Base-by-base conservation (phyloP, 257 asterid species). In the Linaria vulgaris region DNA sequence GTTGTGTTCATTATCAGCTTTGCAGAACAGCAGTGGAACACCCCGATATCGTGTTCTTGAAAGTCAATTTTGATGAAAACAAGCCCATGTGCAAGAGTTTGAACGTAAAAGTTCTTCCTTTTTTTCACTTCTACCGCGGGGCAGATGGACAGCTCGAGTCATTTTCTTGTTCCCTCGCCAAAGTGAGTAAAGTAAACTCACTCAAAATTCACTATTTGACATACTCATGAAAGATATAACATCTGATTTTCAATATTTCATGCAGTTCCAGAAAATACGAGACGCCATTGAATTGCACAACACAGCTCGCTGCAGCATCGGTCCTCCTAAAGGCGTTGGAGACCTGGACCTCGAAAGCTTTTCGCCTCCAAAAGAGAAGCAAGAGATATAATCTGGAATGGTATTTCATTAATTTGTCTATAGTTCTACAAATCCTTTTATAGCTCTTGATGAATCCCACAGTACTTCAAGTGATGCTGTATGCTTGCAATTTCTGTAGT, bases 41-140 rank as follows among this genome's bases (percentile, higher is more conserved):
- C 79, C 88, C 83, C 0, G 96, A 88, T 49, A 88, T 90, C 56
- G 7, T 84, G 79, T 90, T 85, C 84, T 78, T 90, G 61, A 88
- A 90, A 81, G 96, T 87, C 49, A 87, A 90, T 76, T 90, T 90
- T 44, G 97, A 90, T 62, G 90, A 82, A 66, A 90, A 90, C 74
- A 90, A 90, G 73, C 86, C 89, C 45, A 83, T 88, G 97, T 88
- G 97, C 84, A 86, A 91, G 82, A 81, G n/a, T 48, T 78, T 91
- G 83, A 88, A 88, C 48, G 96, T 91, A 11, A 91, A 82, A 82
- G 96, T 88, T 79, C 98, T 91, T 62, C 96, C 98, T 3, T 81
- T 70, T 80, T 91, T 91, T 86, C 96, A 88, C 73, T 91, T 88
- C 82, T 88, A 88, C 72, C 91, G 98, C 19, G 98, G 96, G 47